Evolutionary conservation across 2,329 filamentous ascomycete genomes (phyloP), one percentile per base, ranked within the genome.

Genomic region (Trichoderma cornu-damae): DNA sequence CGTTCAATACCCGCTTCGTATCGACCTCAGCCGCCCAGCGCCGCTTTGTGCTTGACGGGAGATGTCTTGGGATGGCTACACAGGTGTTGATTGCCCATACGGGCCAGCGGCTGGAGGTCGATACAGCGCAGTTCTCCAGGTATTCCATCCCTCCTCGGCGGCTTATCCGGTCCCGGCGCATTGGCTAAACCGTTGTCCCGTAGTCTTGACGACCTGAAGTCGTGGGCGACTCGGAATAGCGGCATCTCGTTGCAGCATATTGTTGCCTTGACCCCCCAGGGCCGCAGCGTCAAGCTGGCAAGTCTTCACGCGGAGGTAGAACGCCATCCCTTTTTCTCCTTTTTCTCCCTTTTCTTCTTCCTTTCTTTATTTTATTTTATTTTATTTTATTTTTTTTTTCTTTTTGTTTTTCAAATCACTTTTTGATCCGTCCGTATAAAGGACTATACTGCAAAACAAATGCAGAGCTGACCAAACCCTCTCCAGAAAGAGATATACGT

Each of bases 21-120:
- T 54, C 48, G 37, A 50, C 44, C 6, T 42, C 61, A 58, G 65
- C 64, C 62, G 61, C 65, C 54, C 61, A 62, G 64, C 62, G 63
- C 67, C 63, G 66, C 63, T 63, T 63, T 56, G 49, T 61, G 63
- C 64, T 65, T 59, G 60, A 66, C 65, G 67, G 71, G 75, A 75
- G 68, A 80, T 81, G 78, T 76, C 76, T 77, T 75, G 82, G 79
- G 75, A 96, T 96, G 90, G 88, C 89, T 78, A 84, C 93, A 72
- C 85, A 90, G 77, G 86, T 96, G 75, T 89, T 90, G 79, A 87
- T 96, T 71, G 91, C 90, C 81, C 92, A 96, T 77, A 91, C 89
- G 74, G 93, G 93, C 79, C 87, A 90, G 79, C 87, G 87, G 75
- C 81, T 96, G 70, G 81, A 86, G 72, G 82, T 89, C 72, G 89